phyloP scores from a whole-genome alignment of 129 eudicot genomes.

The Ambrosia trifida region DNA sequence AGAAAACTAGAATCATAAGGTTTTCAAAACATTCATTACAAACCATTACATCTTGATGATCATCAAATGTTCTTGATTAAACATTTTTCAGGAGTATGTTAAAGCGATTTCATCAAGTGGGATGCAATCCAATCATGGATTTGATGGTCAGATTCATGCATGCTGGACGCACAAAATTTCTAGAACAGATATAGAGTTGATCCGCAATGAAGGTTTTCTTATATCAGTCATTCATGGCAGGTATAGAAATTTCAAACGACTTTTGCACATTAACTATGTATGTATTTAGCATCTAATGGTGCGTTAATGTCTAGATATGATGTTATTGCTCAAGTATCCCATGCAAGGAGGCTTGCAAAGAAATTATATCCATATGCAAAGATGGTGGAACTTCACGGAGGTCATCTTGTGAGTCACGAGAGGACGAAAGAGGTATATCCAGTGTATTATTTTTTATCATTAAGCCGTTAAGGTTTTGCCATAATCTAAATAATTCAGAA shows the following conservation, averaged over 20 bases:
- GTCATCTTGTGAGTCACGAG: constrained; percentile 97
- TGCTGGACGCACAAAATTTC: constrained; percentile 93
- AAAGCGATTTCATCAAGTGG: constrained; percentile 87
- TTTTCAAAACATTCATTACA: constrained; percentile 7
- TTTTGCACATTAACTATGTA: background rate
- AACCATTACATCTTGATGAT: background rate
- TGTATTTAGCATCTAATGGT: constrained; percentile 3
- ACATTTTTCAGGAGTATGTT: constrained; percentile 74
- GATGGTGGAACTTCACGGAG: constrained; percentile 93
- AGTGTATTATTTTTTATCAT: background rate
- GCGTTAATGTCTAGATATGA: constrained; percentile 57
- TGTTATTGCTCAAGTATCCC: constrained; percentile 83
- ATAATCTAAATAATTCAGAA: background rate
- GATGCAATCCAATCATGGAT: constrained; percentile 85
- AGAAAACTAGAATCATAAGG: constrained; percentile 6
- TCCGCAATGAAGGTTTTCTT: constrained; percentile 63
- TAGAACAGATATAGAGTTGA: constrained; percentile 57
- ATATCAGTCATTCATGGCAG: constrained; percentile 94
- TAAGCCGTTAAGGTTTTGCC: background rate
- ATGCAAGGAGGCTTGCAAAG: constrained; percentile 82
- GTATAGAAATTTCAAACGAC: constrained; percentile 33
- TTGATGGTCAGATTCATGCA: constrained; percentile 92
- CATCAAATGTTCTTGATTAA: constrained; percentile 5
- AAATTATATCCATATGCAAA: constrained; percentile 72
- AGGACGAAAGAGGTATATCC: constrained; percentile 81